Conservation (phyloP, 2,329 filamentous ascomycete species). For the Diaporthe nobilis region DNA sequence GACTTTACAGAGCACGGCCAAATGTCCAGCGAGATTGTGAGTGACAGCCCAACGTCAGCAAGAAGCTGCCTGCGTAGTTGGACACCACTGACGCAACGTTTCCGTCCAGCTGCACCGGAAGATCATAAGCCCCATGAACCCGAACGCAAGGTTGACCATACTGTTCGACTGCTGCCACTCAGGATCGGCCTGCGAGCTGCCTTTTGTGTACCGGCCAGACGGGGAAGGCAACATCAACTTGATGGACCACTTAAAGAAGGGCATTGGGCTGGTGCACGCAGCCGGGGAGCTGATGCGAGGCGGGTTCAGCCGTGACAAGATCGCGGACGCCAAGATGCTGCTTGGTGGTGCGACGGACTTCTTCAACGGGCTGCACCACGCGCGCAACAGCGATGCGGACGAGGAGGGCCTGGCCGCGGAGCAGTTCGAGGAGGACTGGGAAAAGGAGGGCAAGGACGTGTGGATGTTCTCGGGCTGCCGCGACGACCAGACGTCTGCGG, state of each 20-base stretch:
- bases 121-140: conserved; percentile 65
- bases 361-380: conserved; percentile 65
- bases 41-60: background rate
- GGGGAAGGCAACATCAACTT: conserved; percentile 69
- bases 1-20: conserved; percentile 67
- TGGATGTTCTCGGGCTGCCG: conserved; percentile 58
- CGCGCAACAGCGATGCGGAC: conserved; percentile 54
- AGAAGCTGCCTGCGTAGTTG: too few relatives aligned
- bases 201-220: conserved; percentile 70
- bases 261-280: conserved; percentile 63
- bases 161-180: conserved; percentile 75
- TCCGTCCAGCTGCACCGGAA: conserved; percentile 59
- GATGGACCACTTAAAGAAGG: conserved; percentile 68
- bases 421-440: conserved; percentile 58
- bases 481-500: conserved; percentile 56
- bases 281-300: conserved; percentile 65
- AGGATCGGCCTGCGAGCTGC: conserved; percentile 71
- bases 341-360: conserved; percentile 68
- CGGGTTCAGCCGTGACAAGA: conserved; percentile 60
- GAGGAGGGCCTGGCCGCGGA: conserved; percentile 60
- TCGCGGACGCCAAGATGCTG: conserved; percentile 65
- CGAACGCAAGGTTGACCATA: conserved; percentile 66
- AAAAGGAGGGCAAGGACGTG: conserved; percentile 55
- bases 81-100: conserved; percentile 19
- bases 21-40: conserved; percentile 62